Evolutionary conservation across 2,329 filamentous ascomycete genomes (phyloP), one percentile per base, ranked within the genome.

Genomic region (Alternaria infectoria): DNA sequence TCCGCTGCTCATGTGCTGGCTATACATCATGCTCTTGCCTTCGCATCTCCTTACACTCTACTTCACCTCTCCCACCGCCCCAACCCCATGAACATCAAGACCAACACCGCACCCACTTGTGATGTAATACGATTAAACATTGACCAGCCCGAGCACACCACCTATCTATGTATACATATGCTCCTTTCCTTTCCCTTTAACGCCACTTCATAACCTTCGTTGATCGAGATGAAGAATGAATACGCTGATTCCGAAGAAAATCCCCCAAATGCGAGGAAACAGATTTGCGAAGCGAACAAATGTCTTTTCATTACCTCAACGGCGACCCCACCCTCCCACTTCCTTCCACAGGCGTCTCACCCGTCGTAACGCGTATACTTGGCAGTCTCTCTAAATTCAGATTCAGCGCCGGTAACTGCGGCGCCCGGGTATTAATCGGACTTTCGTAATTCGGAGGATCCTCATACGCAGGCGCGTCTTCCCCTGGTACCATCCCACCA

Each of bases 381-480:
- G 82, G 82, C 19, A 84, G 58, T 10, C 80, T 67, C 30, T 80
- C 79, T 2, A 83, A 78, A 10, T 69, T 69, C 1, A 81, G 80
- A 12, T 80, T 79, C 4, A 83, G 77, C 8, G 67, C 70, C 1
- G 81, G 82, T 11, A 83, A 66, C 26, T 73, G 74, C 5, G 77
- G 77, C 6, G 75, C 74, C 3, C 74, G 51, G 4, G 72, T 78
- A 30, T 63, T 61, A 9, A 79, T 62, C 13, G 83, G 83, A 46
- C 81, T 83, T 36, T 80, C 79, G 59, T 85, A 85, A 5, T 81
- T 82, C 17, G 83, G 83, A n/a, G 83, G 83, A 49, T 85, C 81
- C 64, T 84, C 83, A 46, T 81, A 81, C n/a, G 76, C 73, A 1
- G 79, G 79, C 4, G 80, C 79, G 2, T 77, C 69, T 57, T 77